phyloP scores from a whole-genome alignment of 1,284 basidiomycete genomes.

The Thelephora terrestris region DNA sequence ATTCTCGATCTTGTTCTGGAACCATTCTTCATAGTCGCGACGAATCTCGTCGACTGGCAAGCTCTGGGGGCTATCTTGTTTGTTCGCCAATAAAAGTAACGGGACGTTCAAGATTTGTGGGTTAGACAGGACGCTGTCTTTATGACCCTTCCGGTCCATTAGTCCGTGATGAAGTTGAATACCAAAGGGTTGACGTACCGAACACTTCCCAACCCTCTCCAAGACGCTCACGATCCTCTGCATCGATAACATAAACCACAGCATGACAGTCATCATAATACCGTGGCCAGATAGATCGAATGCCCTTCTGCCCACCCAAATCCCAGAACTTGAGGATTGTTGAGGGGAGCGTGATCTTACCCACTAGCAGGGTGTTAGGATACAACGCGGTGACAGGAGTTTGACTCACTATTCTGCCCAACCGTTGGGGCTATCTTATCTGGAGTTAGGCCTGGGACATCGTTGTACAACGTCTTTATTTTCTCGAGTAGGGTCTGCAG shows the following conservation, averaged over 20 bases:
- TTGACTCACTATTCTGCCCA: conserved; percentile 79
- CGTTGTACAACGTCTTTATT: conserved; percentile 86
- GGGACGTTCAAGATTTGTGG: conserved; percentile 84
- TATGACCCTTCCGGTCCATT: conserved; percentile 21
- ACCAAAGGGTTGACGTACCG: conserved; percentile 40
- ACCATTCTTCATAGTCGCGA: conserved; percentile 85
- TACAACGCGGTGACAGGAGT: conserved; percentile 68
- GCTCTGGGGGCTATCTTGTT: conserved; percentile 75
- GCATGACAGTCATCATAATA: conserved; percentile 95
- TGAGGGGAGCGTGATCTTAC: conserved; percentile 83
- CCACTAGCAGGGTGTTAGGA: conserved; percentile 66
- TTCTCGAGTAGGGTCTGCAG: conserved; percentile 79
- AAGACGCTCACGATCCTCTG: conserved; percentile 75
- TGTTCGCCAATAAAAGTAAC: conserved; percentile 83
- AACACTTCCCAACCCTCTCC: conserved; percentile 93
- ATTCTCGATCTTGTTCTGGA: conserved; percentile 62
- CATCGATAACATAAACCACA: conserved; percentile 87
- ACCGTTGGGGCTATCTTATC: conserved; percentile 92
- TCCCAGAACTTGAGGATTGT: conserved; percentile 94
- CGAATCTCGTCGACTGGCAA: conserved; percentile 83
- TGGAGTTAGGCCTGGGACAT: conserved; percentile 71
- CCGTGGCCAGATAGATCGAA: conserved; percentile 84
- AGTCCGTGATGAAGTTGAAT: conserved; percentile 1
- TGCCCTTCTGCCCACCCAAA: conserved; percentile 84
- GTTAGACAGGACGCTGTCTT: conserved; percentile 76